Conservation (phyloP, 371 early-diverging fungal genomes). For the Mortierella sp. region DNA sequence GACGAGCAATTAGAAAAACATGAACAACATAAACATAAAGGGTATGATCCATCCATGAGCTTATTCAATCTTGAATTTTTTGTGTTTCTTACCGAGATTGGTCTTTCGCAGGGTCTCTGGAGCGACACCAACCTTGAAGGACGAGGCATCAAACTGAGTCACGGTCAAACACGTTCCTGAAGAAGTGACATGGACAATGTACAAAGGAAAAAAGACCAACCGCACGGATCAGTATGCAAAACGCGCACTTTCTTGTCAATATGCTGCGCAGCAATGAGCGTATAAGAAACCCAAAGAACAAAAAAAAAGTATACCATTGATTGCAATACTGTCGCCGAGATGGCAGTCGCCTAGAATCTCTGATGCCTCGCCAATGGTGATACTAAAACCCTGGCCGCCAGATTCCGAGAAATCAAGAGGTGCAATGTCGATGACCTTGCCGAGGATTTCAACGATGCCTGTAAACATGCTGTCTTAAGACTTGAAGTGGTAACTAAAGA, state of each 20-base stretch:
- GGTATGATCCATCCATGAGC: too few species aligned
- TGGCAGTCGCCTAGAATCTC: constrained; percentile 86
- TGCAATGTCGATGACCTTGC: constrained; percentile 74
- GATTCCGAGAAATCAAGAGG: constrained; percentile 77
- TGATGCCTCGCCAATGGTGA: constrained; percentile 79
- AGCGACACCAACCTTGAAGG: constrained; percentile 92
- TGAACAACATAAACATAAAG: too few species aligned
- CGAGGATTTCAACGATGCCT: constrained; percentile 94
- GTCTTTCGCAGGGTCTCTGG: constrained; percentile 94
- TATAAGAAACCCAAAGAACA: neutral
- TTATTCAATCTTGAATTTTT: too few species aligned
- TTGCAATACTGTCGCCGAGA: constrained; percentile 94
- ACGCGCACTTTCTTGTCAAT: neutral
- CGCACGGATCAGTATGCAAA: neutral
- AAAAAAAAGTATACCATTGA: constrained; percentile 77
- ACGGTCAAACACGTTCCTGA: constrained; percentile 95
- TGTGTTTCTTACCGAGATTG: constrained; percentile 79
- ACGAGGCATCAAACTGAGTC: constrained; percentile 84
- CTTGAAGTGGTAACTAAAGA: neutral
- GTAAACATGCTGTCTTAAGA: constrained; percentile 93
- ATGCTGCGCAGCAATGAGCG: neutral
- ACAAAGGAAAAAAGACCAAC: constrained; percentile 1
- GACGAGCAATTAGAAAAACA: too few species aligned
- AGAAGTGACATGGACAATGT: too few species aligned
- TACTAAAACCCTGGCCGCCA: constrained; percentile 90